A percentile compares a stretch with the other conserved stretches of the same genome.
These are phyloP conservation scores for Poterioochromonas sp. DNA, from an alignment of 352 stramenopile genomes.

Conservation along the genomic window DNA sequence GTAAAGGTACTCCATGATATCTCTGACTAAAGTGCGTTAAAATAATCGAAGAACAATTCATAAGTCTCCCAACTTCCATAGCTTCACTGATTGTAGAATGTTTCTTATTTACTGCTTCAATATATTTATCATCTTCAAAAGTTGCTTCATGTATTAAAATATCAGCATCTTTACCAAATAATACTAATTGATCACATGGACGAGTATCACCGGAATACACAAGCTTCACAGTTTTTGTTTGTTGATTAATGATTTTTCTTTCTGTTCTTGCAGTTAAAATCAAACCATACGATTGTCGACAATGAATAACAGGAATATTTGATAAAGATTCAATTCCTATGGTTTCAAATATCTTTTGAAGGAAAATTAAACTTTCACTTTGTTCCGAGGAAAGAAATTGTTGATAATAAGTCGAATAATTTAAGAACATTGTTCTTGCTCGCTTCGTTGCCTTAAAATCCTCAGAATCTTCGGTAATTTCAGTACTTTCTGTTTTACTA, in stretches of 20 bases:
- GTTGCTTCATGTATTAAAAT: constrained; percentile 52
- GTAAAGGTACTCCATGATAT: constrained; percentile 56
- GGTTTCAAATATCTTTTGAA: not conserved
- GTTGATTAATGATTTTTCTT: too few relatives aligned
- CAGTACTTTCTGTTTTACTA: too few relatives aligned
- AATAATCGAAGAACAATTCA: constrained; percentile 67
- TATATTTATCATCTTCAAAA: constrained; percentile 70
- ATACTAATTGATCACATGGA: constrained; percentile 40
- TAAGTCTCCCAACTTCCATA: constrained; percentile 61
- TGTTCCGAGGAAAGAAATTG: too few relatives aligned
- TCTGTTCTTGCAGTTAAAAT: constrained; percentile 50
- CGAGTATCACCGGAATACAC: constrained; percentile 48
- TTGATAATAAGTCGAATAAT: too few relatives aligned
- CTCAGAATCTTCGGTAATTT: too few relatives aligned
- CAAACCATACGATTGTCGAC: constrained; percentile 62
- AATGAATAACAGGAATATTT: constrained; percentile 65
- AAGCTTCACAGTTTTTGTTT: not conserved
- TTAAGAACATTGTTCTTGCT: too few relatives aligned
- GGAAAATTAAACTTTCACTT: too few relatives aligned
- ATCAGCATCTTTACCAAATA: constrained; percentile 32
- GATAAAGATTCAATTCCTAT: constrained; percentile 39
- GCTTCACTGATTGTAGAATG: constrained; percentile 74
- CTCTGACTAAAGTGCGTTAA: constrained; percentile 92
- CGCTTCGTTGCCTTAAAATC: too few relatives aligned
- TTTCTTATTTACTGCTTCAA: constrained; percentile 72